Conservation (phyloP, 2,329 filamentous ascomycete species). For the Cryoendolithus antarcticus region DNA sequence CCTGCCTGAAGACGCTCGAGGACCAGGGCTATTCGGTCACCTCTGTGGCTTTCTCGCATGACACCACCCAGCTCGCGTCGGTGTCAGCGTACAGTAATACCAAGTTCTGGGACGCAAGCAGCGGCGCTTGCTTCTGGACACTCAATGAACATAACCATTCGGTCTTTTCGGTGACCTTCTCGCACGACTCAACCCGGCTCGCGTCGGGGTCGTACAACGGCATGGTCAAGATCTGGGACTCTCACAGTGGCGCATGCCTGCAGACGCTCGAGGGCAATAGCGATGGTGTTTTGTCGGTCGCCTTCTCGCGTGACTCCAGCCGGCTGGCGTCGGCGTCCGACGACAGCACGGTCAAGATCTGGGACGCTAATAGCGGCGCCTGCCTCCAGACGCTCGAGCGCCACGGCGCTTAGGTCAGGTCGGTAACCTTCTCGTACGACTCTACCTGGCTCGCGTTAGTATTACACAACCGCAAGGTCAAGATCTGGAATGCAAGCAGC, state of each 20-base stretch:
- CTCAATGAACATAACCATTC: constrained; percentile 1
- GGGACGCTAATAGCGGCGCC: no score
- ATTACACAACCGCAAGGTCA: no score
- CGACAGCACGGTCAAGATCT: constrained; percentile 2
- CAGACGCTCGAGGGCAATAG: constrained; percentile 2
- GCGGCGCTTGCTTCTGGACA: background rate
- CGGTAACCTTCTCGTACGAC: no score
- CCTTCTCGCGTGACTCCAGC: constrained; percentile 4
- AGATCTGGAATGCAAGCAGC: no score
- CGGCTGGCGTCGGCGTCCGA: constrained; percentile 1
- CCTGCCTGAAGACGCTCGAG: background rate
- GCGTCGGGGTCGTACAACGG: constrained; percentile 1
- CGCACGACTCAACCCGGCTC: constrained; percentile 1
- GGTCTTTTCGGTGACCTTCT: constrained; percentile 4
- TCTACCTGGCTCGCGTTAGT: no score
- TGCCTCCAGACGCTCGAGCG: no score
- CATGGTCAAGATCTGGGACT: constrained; percentile 2
- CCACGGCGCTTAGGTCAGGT: no score
- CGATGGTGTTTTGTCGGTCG: background rate
- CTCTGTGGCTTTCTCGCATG: constrained; percentile 5
- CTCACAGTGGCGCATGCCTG: background rate
- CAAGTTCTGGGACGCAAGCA: constrained; percentile 2
- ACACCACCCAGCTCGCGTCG: constrained; percentile 1
- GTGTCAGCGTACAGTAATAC: constrained; percentile 1
- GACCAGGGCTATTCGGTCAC: background rate